Base-by-base conservation (phyloP, 768 basidiomycete genomes). In the Sistotremastrum niveocremeum region DNA sequence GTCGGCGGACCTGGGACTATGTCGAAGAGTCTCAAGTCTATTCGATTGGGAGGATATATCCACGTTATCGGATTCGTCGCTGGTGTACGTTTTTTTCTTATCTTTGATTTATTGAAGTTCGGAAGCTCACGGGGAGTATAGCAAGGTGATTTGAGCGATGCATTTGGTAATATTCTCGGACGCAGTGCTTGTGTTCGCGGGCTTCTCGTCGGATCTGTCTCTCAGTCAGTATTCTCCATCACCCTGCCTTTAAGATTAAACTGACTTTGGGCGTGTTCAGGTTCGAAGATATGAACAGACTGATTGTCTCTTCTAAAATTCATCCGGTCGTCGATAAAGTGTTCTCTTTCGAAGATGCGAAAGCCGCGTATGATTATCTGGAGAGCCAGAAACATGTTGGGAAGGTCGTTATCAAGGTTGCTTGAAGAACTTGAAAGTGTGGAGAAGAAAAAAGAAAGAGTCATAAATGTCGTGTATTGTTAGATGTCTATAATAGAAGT, bases 331-430 rank as follows among this genome's bases (percentile, higher is more conserved):
- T 79, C 37, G 71, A 78, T 63, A 72, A 69, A 58, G 68, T 78
- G 0, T 81, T 80, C 62, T 46, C 62, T 7, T 81, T 78, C 53
- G 70, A 73, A 41, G 57, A 79, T n/a, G 62, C 68, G 5, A 57
- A 64, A 31, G 61, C 69, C 39, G 79, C 78, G 1, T 79, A 73
- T 55, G 60, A 62, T 39, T 67, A 77, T 54, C 62, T 77, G 46
- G 63, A 69, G 48, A 70, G 67, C 1, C 75, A 77, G 49, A 65
- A 66, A 47, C 76, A 79, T 55, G 70, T 78, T 20, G 79, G 79
- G 10, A 79, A 81, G 60, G 67, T 79, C 10, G 72, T 74, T 11
- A 72, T 78, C 49, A 68, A 66, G 59, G 68, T 77, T 20, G 20
- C 20, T 20, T 20, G 20, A n/a, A n/a, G n/a, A n/a, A n/a, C n/a